Evolutionary conservation across 495 filamentous ascomycete genomes (phyloP).

Genomic region (Friedmanniomyces endolithicus): DNA sequence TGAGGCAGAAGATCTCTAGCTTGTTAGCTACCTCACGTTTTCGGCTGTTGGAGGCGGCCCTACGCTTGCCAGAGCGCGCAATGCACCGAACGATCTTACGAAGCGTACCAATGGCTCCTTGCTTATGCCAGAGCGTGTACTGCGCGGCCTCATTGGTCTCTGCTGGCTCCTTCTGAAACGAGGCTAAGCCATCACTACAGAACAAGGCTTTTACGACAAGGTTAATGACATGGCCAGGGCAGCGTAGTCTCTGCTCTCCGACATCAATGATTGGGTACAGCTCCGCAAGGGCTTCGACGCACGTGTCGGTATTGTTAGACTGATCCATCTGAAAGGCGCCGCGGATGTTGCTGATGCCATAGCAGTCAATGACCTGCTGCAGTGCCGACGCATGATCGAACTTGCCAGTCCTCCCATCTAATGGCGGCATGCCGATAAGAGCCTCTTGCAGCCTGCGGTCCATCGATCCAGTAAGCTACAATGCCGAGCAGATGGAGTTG

Average conservation of each 20-base stretch:
- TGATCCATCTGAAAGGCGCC: slow-evolving; percentile 10
- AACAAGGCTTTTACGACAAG: slow-evolving; percentile 10
- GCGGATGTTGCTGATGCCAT: slow-evolving; percentile 4
- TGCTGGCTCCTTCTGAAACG: slow-evolving; percentile 6
- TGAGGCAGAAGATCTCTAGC: not conserved
- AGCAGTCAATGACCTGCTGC: slow-evolving; percentile 7
- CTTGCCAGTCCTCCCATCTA: no score
- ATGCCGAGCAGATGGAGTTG: no score
- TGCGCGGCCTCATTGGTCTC: not conserved
- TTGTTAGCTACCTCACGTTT: not conserved
- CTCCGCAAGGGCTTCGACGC: not conserved
- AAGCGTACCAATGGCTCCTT: not conserved
- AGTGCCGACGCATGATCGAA: not conserved
- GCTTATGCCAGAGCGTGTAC: not conserved
- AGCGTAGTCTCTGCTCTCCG: slow-evolving; percentile 1
- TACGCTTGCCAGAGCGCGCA: not conserved
- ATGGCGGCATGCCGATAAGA: no score
- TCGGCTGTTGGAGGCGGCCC: not conserved
- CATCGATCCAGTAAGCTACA: no score
- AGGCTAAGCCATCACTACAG: not conserved
- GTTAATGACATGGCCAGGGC: slow-evolving; percentile 8
- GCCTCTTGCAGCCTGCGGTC: no score
- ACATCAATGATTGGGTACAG: not conserved
- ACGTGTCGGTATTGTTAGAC: slow-evolving; percentile 8
- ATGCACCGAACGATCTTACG: not conserved